Base-by-base conservation (phyloP, 331 rosid genomes). In the Pyracantha coccinea region DNA sequence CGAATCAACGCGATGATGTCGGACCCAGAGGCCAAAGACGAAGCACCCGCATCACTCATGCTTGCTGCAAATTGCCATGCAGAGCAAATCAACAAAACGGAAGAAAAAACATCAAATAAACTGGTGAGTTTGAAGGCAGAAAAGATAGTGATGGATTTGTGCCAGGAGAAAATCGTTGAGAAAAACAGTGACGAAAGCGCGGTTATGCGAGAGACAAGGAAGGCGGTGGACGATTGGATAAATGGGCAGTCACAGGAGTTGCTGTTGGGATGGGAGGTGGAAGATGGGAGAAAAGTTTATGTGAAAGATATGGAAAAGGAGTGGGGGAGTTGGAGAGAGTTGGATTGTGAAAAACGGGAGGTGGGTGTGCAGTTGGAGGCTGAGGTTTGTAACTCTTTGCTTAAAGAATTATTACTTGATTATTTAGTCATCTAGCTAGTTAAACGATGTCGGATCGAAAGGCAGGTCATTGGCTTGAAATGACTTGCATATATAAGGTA, bases 201-300 rank as follows among this genome's bases (percentile, higher is more conserved):
- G 31, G 68, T 12, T 11, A n/a, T 60, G 71, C 69, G 9, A 28
- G 73, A 75, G 21, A 44, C 55, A 23, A 27, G 77, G 82, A 78
- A 87, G 66, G 74, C 66, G 33, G 85, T 84, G 0, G 85, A 80
- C 73, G 89, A 88, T 74, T 92, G 96, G 96, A 32, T 87, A 15
- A 8, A 17, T 6, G 97, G 91, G 27, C 19, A 80, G n/a, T 66
- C 64, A 8, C 68, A 60, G 62, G 91, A 77, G 25, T 1, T 63
- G 62, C 75, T 66, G 69, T 52, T 77, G 89, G 88, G 90, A 16
- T 88, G 95, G 91, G 89, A 86, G 71, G 77, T 77, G 44, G 31
- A 62, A 79, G 82, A 85, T 8, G 85, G 86, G 33, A 83, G 95
- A 75, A 6, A 59, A 2, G 62, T 69, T 2, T 88, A 79, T 72